A percentile compares a stretch with the other conserved stretches of the same genome.
phyloP scores from a whole-genome alignment of 192 early-diverging fungal genomes.

The Coemansia sp. region DNA sequence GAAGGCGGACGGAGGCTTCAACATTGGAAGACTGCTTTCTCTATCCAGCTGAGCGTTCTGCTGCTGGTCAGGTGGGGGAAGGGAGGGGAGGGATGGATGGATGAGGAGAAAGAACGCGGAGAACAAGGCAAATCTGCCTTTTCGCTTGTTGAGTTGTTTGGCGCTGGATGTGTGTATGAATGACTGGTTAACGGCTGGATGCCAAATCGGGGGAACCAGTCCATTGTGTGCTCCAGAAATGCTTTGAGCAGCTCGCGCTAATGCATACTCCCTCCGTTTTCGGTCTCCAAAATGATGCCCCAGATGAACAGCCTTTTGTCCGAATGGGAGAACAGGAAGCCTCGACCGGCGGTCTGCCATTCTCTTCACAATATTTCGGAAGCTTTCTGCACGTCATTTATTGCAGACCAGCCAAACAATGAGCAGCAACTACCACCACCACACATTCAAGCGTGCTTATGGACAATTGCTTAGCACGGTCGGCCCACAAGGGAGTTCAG shows the following conservation, averaged over 20 bases:
- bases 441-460: not conserved
- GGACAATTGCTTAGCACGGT: not conserved
- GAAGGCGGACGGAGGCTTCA: not conserved
- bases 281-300: not conserved
- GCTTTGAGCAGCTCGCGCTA: not conserved
- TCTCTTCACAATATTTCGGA: slow-evolving; percentile 1
- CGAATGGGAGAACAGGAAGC: not conserved
- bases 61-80: not conserved
- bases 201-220: not conserved
- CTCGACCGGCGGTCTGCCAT: not conserved
- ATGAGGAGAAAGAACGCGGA: slow-evolving; percentile 18
- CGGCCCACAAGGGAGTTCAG: not conserved
- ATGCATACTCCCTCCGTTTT: slow-evolving; percentile 4
- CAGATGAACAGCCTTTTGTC: not conserved
- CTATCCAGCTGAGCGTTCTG: not conserved
- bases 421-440: not conserved
- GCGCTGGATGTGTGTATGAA: not conserved
- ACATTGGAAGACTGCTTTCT: not conserved
- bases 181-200: not conserved
- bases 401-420: not conserved
- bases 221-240: slow-evolving; percentile 12
- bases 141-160: not conserved
- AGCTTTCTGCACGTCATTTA: not conserved
- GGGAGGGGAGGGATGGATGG: slow-evolving; percentile 11
- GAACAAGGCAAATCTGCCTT: not conserved